Evolutionary conservation across 441 rosid species (phyloP), one percentile per base, ranked within the genome.

Genomic region (Eruca vesicaria): DNA sequence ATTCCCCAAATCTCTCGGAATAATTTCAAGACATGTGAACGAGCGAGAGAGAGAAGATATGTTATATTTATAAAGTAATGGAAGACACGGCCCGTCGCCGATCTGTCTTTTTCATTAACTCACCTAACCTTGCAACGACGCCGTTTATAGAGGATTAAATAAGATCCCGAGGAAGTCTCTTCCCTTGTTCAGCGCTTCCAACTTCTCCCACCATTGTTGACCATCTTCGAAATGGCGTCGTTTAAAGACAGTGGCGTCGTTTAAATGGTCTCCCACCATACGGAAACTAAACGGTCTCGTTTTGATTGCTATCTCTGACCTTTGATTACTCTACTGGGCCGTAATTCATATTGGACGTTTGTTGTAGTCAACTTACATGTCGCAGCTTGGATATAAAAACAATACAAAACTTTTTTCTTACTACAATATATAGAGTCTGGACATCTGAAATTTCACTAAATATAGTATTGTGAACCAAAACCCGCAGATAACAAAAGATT

Each of bases 1-100:
- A 20, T 19, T 31, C 21, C 21, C 75, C 79, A 68, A 74, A 35
- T 50, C 19, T 74, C 68, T 35, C 72, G 71, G 79, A 78, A 74
- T 79, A 18, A 53, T 68, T n/a, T 62, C 60, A 66, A 53, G 3
- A 52, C 14, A 62, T 43, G 50, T 43, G 50, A 35, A 53, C 18
- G 61, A 68, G 68, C 53, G 68, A 70, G 38, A 64, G 16, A 18
- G 63, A 16, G 18, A 48, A 15, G 70, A 78, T 55, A 73, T 43
- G 31, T 63, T 45, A 21, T 43, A 43, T 43, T 5, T 14, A 12
- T 36, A 11, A n/a, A 9, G 65, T 76, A 20, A 76, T 76, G 75
- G 68, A 12, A 71, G 50, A 19, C 76, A 66, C 45, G 64, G 63
- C 35, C 60, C 14, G 43, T 36, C n/a, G 57, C 73, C 36, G 20